Conservation (phyloP, 2,329 filamentous ascomycete genomes). For the Fusarium keratoplasticum region DNA sequence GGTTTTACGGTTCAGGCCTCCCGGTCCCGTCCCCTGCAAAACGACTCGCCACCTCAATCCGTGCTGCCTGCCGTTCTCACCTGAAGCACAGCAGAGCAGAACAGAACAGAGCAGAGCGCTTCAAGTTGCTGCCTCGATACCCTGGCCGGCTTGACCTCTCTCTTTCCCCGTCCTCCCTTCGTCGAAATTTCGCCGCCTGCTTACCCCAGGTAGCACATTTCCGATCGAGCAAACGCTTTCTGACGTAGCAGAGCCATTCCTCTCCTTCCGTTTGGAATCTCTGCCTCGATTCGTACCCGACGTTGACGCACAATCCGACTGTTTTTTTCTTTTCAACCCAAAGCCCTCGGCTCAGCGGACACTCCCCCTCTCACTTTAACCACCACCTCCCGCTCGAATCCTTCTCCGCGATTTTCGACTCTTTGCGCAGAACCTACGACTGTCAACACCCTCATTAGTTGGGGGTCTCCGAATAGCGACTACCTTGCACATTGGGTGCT, state of each 20-base stretch:
- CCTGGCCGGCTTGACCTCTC: slow-evolving; percentile 25
- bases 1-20: background rate
- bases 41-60: slow-evolving; percentile 26
- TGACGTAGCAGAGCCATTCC: slow-evolving; percentile 25
- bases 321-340: slow-evolving; percentile 5
- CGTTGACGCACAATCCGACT: slow-evolving; percentile 24
- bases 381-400: background rate
- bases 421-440: slow-evolving; percentile 15
- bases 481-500: slow-evolving; percentile 40
- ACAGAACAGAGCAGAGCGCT: background rate
- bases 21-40: slow-evolving; percentile 13
- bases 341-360: slow-evolving; percentile 36
- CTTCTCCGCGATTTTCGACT: slow-evolving; percentile 25
- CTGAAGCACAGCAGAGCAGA: slow-evolving; percentile 8
- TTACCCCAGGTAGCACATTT: slow-evolving; percentile 28
- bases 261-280: slow-evolving; percentile 6
- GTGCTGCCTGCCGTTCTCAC: slow-evolving; percentile 12
- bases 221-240: slow-evolving; percentile 24
- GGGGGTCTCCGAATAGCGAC: slow-evolving; percentile 35
- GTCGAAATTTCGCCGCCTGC: slow-evolving; percentile 28
- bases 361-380: slow-evolving; percentile 1
- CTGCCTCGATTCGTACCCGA: slow-evolving; percentile 7
- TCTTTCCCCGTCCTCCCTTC: slow-evolving; percentile 16
- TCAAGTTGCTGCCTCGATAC: slow-evolving; percentile 35
- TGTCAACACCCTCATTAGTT: slow-evolving; percentile 35